Percentiles rank a stretch among this genome's conserved stretches.
phyloP scores from a whole-genome alignment of 768 basidiomycete species.

The Leccinum obscurum region DNA sequence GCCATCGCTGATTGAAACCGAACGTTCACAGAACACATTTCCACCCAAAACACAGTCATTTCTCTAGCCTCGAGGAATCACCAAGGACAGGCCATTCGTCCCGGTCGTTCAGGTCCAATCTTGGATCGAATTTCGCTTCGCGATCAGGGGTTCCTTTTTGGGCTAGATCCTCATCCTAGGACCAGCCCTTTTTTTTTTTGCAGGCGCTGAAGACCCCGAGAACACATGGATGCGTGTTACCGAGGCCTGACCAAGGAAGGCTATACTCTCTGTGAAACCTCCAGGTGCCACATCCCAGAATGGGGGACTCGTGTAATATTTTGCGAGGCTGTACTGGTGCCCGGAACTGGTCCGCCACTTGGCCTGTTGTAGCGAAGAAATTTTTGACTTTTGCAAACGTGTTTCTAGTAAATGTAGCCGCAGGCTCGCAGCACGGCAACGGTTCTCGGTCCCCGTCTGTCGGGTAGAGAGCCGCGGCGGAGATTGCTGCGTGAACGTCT shows the following conservation, averaged over 20 bases:
- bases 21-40: conserved; percentile 32
- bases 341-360: conserved; percentile 13
- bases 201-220: conserved; percentile 28
- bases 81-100: conserved; percentile 36
- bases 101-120: conserved; percentile 32
- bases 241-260: conserved; percentile 29
- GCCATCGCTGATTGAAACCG: conserved; percentile 31
- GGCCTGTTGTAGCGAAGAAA: conserved; percentile 15
- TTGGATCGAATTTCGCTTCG: conserved; percentile 36
- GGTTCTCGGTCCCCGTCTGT: conserved; percentile 14
- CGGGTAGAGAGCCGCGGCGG: conserved; percentile 22
- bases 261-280: conserved; percentile 30
- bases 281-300: conserved; percentile 15
- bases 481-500: conserved; percentile 25
- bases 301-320: conserved; percentile 18
- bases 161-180: conserved; percentile 37
- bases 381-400: conserved; percentile 14
- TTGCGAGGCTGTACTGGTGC: conserved; percentile 21
- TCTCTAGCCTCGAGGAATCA: conserved; percentile 35
- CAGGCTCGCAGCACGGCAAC: conserved; percentile 6
- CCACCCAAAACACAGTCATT: conserved; percentile 15
- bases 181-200: conserved; percentile 23
- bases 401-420: conserved; percentile 10
- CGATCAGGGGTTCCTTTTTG: conserved; percentile 50
- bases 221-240: conserved; percentile 29